Percentiles rank a stretch among this genome's conserved stretches.
Evolutionary conservation across 1,139 yeast genomes (phyloP).

Genomic region (Yamadazyma atlantica): DNA sequence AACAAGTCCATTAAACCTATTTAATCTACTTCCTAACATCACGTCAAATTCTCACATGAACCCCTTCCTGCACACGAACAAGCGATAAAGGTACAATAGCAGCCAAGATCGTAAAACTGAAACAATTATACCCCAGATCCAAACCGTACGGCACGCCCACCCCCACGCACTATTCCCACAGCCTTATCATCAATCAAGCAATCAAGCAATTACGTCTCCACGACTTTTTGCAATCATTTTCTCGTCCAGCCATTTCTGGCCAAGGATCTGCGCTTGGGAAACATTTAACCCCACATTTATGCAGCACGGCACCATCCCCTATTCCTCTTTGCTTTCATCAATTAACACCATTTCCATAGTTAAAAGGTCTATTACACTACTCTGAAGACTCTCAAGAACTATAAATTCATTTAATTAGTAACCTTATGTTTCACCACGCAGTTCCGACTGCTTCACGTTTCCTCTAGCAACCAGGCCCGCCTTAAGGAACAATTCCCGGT

Average conservation of each 20-base stretch:
- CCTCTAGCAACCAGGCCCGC: neutral
- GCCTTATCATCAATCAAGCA: too few relatives aligned
- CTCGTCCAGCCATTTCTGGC: neutral
- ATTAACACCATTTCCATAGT: too few relatives aligned
- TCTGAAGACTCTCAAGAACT: too few relatives aligned
- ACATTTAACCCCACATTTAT: neutral
- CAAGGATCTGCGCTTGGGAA: neutral
- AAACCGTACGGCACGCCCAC: too few relatives aligned
- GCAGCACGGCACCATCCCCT: neutral
- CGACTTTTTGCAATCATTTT: neutral
- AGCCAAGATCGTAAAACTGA: neutral
- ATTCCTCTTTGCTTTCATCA: too few relatives aligned
- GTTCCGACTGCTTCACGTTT: too few relatives aligned
- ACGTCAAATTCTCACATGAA: neutral
- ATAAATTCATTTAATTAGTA: too few relatives aligned
- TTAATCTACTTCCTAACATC: too few relatives aligned
- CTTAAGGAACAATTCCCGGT: slow-evolving; percentile 3
- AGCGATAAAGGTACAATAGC: neutral
- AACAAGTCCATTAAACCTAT: too few relatives aligned
- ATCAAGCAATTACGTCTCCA: neutral
- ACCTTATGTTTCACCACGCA: too few relatives aligned
- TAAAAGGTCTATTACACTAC: too few relatives aligned
- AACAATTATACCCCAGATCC: neutral
- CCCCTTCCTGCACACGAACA: neutral
- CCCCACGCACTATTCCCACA: too few relatives aligned